Evolutionary conservation across 257 asterid genomes (phyloP).

Genomic region (Voacanga thouarsii): DNA sequence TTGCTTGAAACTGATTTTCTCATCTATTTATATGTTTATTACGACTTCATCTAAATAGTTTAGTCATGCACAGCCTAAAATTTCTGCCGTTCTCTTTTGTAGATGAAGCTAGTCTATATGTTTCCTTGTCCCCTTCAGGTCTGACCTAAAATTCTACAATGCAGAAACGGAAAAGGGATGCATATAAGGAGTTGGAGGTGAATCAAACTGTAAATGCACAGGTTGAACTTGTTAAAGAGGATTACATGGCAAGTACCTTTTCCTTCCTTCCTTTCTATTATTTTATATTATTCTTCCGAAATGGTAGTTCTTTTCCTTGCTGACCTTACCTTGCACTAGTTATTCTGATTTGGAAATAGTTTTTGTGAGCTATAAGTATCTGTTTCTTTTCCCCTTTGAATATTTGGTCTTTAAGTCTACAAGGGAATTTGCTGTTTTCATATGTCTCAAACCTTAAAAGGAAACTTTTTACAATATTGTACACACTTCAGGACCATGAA

Average conservation of each 20-base stretch:
- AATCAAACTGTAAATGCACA: conserved; percentile 69
- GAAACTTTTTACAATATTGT: background rate
- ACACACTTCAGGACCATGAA: background rate
- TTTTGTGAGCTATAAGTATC: background rate
- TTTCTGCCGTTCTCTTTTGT: conserved; percentile 5
- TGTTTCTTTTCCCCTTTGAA: background rate
- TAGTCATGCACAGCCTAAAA: background rate
- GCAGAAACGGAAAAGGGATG: conserved; percentile 80
- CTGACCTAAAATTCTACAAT: conserved; percentile 21
- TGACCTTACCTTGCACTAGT: background rate
- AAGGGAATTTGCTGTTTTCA: background rate
- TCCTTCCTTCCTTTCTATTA: conserved; percentile 10
- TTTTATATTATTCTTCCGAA: conserved; percentile 4
- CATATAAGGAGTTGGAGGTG: conserved; percentile 54
- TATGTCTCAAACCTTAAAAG: background rate
- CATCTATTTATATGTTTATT: background rate
- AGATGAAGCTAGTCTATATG: background rate
- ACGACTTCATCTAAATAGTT: background rate
- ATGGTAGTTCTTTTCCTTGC: background rate
- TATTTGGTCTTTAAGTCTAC: background rate
- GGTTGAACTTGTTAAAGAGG: conserved; percentile 87
- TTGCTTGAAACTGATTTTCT: background rate
- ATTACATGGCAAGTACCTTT: conserved; percentile 63
- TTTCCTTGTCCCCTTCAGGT: conserved; percentile 10
- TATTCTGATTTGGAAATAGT: background rate